Evolutionary conservation across 768 basidiomycete species (phyloP), one percentile per base, ranked within the genome.

Genomic region (Kwoniella dendrophila): DNA sequence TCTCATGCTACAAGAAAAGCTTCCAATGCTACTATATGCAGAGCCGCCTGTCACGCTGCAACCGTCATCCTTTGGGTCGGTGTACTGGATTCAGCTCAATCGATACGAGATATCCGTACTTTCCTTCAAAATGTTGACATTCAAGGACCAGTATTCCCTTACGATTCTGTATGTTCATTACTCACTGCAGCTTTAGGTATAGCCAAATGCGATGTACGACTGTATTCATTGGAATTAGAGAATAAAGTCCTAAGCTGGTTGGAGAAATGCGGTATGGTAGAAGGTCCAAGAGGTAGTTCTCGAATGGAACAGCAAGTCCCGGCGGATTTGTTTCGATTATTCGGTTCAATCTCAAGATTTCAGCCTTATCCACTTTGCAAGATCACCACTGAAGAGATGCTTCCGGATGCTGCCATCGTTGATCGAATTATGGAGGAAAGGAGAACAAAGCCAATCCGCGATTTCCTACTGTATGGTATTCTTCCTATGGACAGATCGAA

Each of bases 91-190:
- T 85, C 3, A 78, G 85, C 86, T 36, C 84, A 84, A 14, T 80
- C 88, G 45, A 81, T 90, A 14, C 71, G 80, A 2, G 92, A 94
- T 74, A 86, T 97, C 49, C 92, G 92, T 73, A 82, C 83, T 0
- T 81, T 97, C 48, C 84, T 86, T 1, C 88, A 87, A 64, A 90
- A 95, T 64, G 82, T 99, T 60, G 88, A 91, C 66, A 84, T 96
- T 16, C 95, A 98, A 79, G 94, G 93, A 0, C 93, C 94, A 1
- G 81, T 86, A 14, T 87, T 85, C 70, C 92, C 93, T 0, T 89
- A 84, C 70, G 96, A 99, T 73, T 87, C 94, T 0, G 91, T 95
- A 38, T 96, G 94, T 81, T 81, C 82, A 59, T 92, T 98, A 74
- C 82, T 97, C 47, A 80, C 84, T 4, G 81, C 84, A 27, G 88